phyloP scores from a whole-genome alignment of 2,329 filamentous ascomycete species.

The Alternaria sp. region DNA sequence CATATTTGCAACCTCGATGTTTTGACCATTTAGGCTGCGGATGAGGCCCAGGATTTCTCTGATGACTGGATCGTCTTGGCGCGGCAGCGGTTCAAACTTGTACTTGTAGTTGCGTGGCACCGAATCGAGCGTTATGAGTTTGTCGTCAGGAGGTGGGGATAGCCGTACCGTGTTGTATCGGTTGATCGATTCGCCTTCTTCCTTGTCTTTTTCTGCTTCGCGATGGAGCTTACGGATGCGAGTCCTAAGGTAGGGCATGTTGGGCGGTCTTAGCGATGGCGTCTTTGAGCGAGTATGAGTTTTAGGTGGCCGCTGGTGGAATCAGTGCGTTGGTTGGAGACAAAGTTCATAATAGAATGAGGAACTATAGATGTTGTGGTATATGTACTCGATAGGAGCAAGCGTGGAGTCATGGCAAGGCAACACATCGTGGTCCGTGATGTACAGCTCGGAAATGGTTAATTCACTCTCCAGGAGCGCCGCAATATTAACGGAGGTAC shows the following conservation, averaged over 20 bases:
- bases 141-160: neutral
- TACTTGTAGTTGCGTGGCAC: neutral
- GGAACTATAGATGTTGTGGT: neutral
- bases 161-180: neutral
- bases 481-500: neutral
- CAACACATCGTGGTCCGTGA: neutral
- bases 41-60: neutral
- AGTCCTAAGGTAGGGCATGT: neutral
- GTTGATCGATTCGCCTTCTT: neutral
- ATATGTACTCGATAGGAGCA: neutral
- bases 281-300: neutral
- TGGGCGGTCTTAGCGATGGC: neutral
- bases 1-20: neutral
- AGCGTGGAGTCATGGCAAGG: neutral
- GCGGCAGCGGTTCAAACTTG: neutral
- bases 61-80: neutral
- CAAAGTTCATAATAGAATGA: neutral
- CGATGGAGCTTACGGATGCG: neutral
- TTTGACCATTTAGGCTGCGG: neutral
- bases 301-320: neutral
- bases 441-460: neutral
- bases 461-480: neutral
- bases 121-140: neutral
- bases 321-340: neutral
- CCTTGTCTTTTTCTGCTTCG: neutral